These are phyloP conservation scores for Erodium trifolium DNA, from an alignment of 441 rosid species.

Conservation along the genomic window DNA sequence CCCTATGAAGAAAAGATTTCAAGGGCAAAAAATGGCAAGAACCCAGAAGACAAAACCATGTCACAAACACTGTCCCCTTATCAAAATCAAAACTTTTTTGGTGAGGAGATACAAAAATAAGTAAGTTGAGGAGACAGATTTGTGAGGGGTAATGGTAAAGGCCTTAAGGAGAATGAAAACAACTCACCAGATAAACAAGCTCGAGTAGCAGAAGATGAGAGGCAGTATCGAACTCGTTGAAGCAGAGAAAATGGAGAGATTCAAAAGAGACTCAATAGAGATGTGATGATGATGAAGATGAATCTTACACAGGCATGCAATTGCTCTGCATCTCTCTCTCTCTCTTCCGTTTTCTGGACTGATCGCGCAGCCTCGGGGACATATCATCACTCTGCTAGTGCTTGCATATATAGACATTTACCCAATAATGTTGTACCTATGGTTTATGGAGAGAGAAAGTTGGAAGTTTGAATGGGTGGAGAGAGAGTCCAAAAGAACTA, in stretches of 20 bases:
- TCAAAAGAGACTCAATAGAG: conserved; percentile 15
- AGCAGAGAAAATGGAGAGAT: conserved; percentile 16
- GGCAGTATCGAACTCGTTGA: not conserved
- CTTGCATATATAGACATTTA: not conserved
- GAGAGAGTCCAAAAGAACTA: conserved; percentile 25
- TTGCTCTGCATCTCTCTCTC: not conserved
- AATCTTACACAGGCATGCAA: conserved; percentile 94
- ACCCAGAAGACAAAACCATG: conserved; percentile 54
- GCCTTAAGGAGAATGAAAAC: conserved; percentile 22
- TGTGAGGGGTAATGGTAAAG: conserved; percentile 22
- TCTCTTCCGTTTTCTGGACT: conserved; percentile 21
- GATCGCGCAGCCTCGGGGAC: conserved; percentile 40
- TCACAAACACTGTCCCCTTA: conserved; percentile 39
- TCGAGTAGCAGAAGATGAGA: not conserved
- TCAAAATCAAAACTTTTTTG: conserved; percentile 28
- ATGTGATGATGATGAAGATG: conserved; percentile 34
- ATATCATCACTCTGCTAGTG: conserved; percentile 9
- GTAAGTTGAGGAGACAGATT: conserved; percentile 18
- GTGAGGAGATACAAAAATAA: conserved; percentile 22
- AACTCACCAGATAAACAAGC: conserved; percentile 22
- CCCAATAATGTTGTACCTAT: not conserved
- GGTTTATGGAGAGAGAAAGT: conserved; percentile 5
- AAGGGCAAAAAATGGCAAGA: conserved; percentile 28
- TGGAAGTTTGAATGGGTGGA: no score
- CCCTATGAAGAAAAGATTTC: conserved; percentile 12